These are phyloP conservation scores for Mycena haematopus DNA, from an alignment of 768 basidiomycete species.

Conservation along the genomic window DNA sequence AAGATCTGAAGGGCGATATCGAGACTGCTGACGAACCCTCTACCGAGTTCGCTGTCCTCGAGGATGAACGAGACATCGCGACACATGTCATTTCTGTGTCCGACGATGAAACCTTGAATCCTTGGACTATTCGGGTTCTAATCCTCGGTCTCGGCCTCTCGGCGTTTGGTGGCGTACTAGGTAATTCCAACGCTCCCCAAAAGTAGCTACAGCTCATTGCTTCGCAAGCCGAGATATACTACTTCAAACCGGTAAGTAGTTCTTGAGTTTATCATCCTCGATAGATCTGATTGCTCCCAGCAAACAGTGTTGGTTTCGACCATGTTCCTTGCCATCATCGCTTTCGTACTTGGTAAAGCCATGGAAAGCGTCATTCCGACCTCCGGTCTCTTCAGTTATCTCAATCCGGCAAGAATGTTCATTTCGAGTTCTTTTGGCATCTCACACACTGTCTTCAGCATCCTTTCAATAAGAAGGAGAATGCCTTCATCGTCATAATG, in stretches of 20 bases:
- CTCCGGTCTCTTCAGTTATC: slow-evolving; percentile 50
- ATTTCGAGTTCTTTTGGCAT: neutral
- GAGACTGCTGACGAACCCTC: slow-evolving; percentile 39
- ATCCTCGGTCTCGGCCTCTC: slow-evolving; percentile 55
- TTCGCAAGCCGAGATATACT: slow-evolving; percentile 59
- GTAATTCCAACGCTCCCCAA: slow-evolving; percentile 33
- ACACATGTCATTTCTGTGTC: slow-evolving; percentile 52
- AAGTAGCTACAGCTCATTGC: slow-evolving; percentile 18
- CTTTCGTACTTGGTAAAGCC: slow-evolving; percentile 54
- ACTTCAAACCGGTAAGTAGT: slow-evolving; percentile 58
- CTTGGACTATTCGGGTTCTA: slow-evolving; percentile 55
- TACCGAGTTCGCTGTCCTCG: slow-evolving; percentile 42
- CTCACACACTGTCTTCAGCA: slow-evolving; percentile 41
- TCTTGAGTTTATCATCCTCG: neutral
- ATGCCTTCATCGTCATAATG: slow-evolving; percentile 65
- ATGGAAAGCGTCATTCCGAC: slow-evolving; percentile 56
- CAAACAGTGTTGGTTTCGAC: slow-evolving; percentile 58
- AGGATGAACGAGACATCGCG: slow-evolving; percentile 53
- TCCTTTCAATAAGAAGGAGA: slow-evolving; percentile 67
- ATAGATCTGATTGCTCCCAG: slow-evolving; percentile 34
- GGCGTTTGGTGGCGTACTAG: slow-evolving; percentile 56
- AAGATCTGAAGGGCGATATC: slow-evolving; percentile 40
- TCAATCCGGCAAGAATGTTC: slow-evolving; percentile 54
- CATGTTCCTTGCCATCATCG: slow-evolving; percentile 60
- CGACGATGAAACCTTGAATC: slow-evolving; percentile 53